phyloP scores from a whole-genome alignment of 2,329 filamentous ascomycete species.

The Fusarium newnesense region DNA sequence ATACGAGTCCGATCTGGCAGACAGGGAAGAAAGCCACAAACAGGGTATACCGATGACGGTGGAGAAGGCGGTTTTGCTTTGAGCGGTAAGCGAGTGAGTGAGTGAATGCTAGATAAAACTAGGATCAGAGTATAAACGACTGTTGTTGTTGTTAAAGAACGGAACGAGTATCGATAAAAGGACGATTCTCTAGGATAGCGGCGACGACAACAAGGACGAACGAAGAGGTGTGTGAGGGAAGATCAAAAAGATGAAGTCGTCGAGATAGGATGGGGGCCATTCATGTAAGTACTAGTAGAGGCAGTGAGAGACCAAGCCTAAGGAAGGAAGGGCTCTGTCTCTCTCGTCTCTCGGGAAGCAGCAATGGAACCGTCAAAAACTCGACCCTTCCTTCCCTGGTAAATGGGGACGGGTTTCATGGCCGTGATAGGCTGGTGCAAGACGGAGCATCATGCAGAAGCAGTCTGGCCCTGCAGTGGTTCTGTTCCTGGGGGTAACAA shows the following conservation, averaged over 20 bases:
- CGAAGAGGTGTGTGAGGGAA: slow-evolving; percentile 21
- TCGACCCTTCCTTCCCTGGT: slow-evolving; percentile 20
- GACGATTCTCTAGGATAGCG: slow-evolving; percentile 37
- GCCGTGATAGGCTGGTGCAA: slow-evolving; percentile 30
- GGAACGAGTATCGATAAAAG: slow-evolving; percentile 41
- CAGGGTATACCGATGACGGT: slow-evolving; percentile 33
- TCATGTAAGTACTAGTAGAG: slow-evolving; percentile 29
- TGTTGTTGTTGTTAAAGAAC: slow-evolving; percentile 37
- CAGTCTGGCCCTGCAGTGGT: slow-evolving; percentile 3
- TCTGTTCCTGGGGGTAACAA: slow-evolving; percentile 1
- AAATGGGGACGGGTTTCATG: slow-evolving; percentile 26
- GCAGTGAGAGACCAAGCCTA: slow-evolving; percentile 16
- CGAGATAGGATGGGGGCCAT: slow-evolving; percentile 17
- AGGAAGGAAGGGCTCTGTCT: slow-evolving; percentile 25
- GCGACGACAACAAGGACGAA: slow-evolving; percentile 24
- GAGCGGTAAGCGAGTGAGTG: slow-evolving; percentile 16
- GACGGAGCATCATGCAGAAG: slow-evolving; percentile 27
- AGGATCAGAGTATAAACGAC: slow-evolving; percentile 21
- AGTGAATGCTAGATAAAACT: slow-evolving; percentile 23
- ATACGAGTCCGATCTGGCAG: slow-evolving; percentile 24
- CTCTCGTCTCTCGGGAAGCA: slow-evolving; percentile 19
- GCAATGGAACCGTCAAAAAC: slow-evolving; percentile 5
- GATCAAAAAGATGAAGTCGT: slow-evolving; percentile 16
- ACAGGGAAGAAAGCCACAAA: slow-evolving; percentile 38
- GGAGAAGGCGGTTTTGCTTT: slow-evolving; percentile 30